These are phyloP conservation scores for Penicillium corylophilum DNA, from an alignment of 2,329 filamentous ascomycete genomes.

Conservation along the genomic window DNA sequence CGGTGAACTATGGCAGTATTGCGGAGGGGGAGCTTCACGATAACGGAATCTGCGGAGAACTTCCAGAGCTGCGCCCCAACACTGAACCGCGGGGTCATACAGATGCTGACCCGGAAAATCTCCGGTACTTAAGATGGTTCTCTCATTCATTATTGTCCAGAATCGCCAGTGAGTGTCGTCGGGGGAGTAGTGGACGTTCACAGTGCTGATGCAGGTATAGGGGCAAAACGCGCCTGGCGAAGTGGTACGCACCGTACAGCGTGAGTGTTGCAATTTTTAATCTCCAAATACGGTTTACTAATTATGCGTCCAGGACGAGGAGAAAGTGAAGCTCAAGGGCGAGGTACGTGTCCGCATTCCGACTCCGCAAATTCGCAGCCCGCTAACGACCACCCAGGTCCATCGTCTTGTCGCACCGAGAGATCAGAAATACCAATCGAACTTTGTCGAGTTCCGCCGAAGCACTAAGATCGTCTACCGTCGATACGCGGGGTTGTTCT, in stretches of 20 bases:
- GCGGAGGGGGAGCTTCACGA: conserved; percentile 23
- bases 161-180: conserved; percentile 69
- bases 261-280: conserved; percentile 42
- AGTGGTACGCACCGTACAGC: conserved; percentile 98
- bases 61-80: conserved; percentile 10
- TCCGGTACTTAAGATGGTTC: conserved; percentile 50
- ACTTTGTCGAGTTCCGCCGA: conserved; percentile 82
- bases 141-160: conserved; percentile 87
- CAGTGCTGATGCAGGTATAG: conserved; percentile 49
- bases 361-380: neutral
- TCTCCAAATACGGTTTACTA: conserved; percentile 10
- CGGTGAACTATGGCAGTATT: conserved; percentile 33
- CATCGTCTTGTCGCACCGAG: conserved; percentile 96
- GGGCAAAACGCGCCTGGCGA: conserved; percentile 96
- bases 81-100: conserved; percentile 14
- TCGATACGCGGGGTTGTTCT: conserved; percentile 96
- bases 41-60: conserved; percentile 29
- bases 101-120: conserved; percentile 20
- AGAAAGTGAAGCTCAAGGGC: conserved; percentile 98
- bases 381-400: conserved; percentile 55
- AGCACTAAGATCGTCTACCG: conserved; percentile 93
- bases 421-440: conserved; percentile 99
- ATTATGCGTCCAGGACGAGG: conserved; percentile 67
- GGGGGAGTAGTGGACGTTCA: neutral
- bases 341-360: conserved; percentile 59